Base-by-base conservation (phyloP, 1,284 basidiomycete species). In the Amylostereum areolatum region DNA sequence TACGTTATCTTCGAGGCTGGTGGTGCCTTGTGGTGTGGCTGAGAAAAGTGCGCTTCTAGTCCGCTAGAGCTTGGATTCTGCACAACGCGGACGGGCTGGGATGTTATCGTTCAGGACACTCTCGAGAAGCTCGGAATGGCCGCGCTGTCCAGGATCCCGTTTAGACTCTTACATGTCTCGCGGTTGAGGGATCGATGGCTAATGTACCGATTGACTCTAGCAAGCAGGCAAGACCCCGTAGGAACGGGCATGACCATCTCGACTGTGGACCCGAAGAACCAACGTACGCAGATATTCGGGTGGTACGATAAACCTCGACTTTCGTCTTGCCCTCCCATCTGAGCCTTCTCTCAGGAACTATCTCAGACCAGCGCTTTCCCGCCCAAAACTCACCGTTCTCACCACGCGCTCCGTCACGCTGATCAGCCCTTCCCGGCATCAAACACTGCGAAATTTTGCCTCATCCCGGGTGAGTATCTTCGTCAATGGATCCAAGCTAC, bases 381-480 rank as follows among this genome's bases (percentile, higher is more conserved):
- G 59, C 28, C 18, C 49, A 4, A 63, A 63, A 35, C 49, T 62
- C 12, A 44, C 42, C 9, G 58, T 62, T 10, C 54, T 63, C 11
- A 46, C 48, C 25, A 42, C 45, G n/a, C 56, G 60, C 3, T 42
- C 42, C 11, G 59, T 49, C 11, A 32, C 36, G 6, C 52, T 49
- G 30, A 46, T 62, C 11, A 1, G 18, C 45, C 32, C 50, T 11
- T 30, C 36, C 1, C 42, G 29, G 29, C 36, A 18, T n/a, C 24
- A 3, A 8, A 34, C 10, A 39, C 7, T 3, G 47, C 27, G 4
- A 31, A 5, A 3, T n/a, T 37, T 52, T 12, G 36, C 46, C 31
- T 64, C 69, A 24, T 55, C 59, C 6, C 63, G 65, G 6, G 64
- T 66, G 6, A 55, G 59, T 43, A 74, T 66, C 50, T 52, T 49